Base-by-base conservation (phyloP, 2,329 filamentous ascomycete genomes). In the Teratosphaeriaceae sp. region DNA sequence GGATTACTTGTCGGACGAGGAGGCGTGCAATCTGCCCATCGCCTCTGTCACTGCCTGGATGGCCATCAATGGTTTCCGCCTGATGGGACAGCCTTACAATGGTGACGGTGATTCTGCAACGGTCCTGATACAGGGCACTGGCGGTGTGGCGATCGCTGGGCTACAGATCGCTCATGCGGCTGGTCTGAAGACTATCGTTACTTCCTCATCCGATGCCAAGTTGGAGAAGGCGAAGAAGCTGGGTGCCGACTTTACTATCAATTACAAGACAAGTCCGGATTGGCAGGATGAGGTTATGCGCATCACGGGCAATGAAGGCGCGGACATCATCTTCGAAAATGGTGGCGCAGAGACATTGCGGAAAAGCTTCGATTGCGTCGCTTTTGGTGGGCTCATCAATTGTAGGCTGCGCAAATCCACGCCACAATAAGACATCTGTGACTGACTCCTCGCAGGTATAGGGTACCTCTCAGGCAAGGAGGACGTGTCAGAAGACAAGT, bases 11-110 rank as follows among this genome's bases (percentile, higher is more conserved):
- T 69, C 65, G 3, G 71, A 78, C 46, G 75, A 78, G 47, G 77
- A 84, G 60, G 80, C 78, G 0, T 67, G 69, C 16, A 78, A 75
- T 33, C 57, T 84, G 5, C 78, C 80, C 6, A 76, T 82, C 47
- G 78, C 79, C 0, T 71, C 70, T 1, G 69, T 82, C 22, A 83
- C 80, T 2, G 79, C 80, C 0, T 84, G 80, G 80, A 82, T 79
- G 75, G 68, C 75, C 7, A 67, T 84, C 52, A 82, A 82, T 59
- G 73, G 75, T 35, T 74, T 79, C 65, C 66, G 74, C 20, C 74
- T 76, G 0, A 54, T 76, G 0, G 76, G 75, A 0, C 63, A 75
- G 40, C 68, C 70, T 16, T 69, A 71, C 1, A 26, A 47, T 22
- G 37, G 15, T 5, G 29, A 43, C 42, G 31, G 61, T 55, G 49